phyloP scores from a whole-genome alignment of 2,329 filamentous ascomycete genomes.

The Alternaria arbusti region DNA sequence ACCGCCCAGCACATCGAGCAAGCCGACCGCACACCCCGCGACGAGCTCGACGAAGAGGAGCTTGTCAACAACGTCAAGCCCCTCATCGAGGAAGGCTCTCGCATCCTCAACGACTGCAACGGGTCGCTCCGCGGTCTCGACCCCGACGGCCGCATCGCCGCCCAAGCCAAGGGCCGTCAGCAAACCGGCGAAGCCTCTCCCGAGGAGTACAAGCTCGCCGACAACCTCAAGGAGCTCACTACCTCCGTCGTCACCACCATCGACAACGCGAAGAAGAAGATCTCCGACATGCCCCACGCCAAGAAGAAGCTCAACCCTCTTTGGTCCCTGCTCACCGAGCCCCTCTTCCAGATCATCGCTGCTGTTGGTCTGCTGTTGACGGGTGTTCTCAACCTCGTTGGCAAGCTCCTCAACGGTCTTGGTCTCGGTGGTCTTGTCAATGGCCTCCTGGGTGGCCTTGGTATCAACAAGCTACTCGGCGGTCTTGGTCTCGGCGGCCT shows the following conservation, averaged over 20 bases:
- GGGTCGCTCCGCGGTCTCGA: slow-evolving; percentile 86
- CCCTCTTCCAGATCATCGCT: slow-evolving; percentile 89
- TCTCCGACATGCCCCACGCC: slow-evolving; percentile 88
- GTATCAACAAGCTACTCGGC: slow-evolving; percentile 75
- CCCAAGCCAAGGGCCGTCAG: slow-evolving; percentile 82
- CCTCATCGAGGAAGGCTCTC: slow-evolving; percentile 83
- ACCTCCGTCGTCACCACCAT: slow-evolving; percentile 81
- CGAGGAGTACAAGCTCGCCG: slow-evolving; percentile 84
- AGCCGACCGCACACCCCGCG: slow-evolving; percentile 80
- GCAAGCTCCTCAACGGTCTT: slow-evolving; percentile 78
- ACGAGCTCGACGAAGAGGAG: slow-evolving; percentile 88
- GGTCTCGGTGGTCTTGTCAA: slow-evolving; percentile 84
- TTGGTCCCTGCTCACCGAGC: slow-evolving; percentile 82
- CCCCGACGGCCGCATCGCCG: slow-evolving; percentile 83
- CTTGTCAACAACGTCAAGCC: slow-evolving; percentile 87
- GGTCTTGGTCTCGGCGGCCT: slow-evolving; percentile 70
- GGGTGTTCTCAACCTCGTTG: slow-evolving; percentile 85
- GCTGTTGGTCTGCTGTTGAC: slow-evolving; percentile 82
- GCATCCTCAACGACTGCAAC: slow-evolving; percentile 84
- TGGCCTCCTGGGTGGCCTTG: slow-evolving; percentile 76
- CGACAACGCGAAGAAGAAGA: slow-evolving; percentile 85
- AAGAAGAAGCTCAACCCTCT: slow-evolving; percentile 95
- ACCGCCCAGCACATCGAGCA: slow-evolving; percentile 72
- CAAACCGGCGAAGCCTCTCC: slow-evolving; percentile 77
- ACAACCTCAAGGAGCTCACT: slow-evolving; percentile 84